phyloP scores from a whole-genome alignment of 495 filamentous ascomycete species.

The Penicillium bialowiezense region DNA sequence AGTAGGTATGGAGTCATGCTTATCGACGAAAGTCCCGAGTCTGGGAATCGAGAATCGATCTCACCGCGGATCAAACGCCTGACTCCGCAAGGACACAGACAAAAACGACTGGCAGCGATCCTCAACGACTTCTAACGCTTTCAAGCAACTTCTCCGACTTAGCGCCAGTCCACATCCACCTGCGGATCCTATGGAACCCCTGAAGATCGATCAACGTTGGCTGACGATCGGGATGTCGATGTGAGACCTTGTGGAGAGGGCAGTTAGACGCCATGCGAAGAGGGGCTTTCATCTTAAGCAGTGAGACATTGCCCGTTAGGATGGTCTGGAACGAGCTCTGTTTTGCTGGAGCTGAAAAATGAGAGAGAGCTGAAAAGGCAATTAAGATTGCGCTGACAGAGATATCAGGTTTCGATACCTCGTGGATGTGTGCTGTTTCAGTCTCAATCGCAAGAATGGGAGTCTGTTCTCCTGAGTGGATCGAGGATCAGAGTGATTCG shows the following conservation, averaged over 20 bases:
- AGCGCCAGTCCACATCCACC: background rate
- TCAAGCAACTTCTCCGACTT: background rate
- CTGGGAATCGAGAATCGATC: background rate
- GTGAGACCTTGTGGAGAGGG: constrained; percentile 5
- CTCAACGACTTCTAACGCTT: background rate
- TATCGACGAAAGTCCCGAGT: background rate
- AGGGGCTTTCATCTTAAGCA: background rate
- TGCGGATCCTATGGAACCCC: constrained; percentile 8
- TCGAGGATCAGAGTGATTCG: background rate
- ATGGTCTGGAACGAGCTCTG: background rate
- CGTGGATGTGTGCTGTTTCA: constrained; percentile 1
- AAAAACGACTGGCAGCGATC: background rate
- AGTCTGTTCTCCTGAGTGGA: background rate
- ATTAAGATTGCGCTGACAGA: background rate
- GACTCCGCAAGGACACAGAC: background rate
- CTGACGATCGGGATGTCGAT: constrained; percentile 5
- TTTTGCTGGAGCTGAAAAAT: background rate
- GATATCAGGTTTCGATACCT: no score
- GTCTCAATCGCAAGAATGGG: background rate
- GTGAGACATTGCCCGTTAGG: background rate
- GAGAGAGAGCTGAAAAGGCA: background rate
- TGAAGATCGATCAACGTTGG: constrained; percentile 10
- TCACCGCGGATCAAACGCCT: background rate
- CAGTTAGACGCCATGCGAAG: background rate
- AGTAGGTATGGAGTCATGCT: no score